phyloP scores from a whole-genome alignment of 2,329 filamentous ascomycete species.

The Lecanicillium sp. region DNA sequence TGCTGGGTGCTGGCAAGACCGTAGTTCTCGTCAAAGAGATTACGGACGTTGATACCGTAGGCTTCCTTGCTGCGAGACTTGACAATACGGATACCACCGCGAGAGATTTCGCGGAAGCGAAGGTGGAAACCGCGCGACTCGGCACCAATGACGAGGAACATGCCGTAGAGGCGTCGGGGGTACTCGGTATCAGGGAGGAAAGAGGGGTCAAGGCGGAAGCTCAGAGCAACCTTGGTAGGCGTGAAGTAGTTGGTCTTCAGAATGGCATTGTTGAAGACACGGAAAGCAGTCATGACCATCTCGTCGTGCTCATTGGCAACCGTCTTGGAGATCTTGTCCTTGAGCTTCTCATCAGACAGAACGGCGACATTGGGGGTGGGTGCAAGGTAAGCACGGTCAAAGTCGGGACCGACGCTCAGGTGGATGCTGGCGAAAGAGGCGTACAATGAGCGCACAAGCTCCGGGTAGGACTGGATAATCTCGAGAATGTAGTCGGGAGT shows the following conservation, averaged over 20 bases:
- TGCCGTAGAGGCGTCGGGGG: slow-evolving; percentile 86
- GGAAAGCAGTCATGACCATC: slow-evolving; percentile 96
- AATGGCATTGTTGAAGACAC: slow-evolving; percentile 86
- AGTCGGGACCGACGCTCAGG: slow-evolving; percentile 46
- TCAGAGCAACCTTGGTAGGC: slow-evolving; percentile 94
- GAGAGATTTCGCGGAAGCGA: slow-evolving; percentile 92
- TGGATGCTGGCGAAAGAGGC: slow-evolving; percentile 86
- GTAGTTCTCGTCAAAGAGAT: slow-evolving; percentile 98
- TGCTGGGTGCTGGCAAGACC: slow-evolving; percentile 97
- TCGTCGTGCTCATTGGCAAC: slow-evolving; percentile 89
- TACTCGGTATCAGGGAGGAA: slow-evolving; percentile 93
- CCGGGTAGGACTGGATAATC: slow-evolving; percentile 87
- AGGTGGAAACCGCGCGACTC: slow-evolving; percentile 97
- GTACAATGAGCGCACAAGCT: slow-evolving; percentile 80
- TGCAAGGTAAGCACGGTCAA: slow-evolving; percentile 41
- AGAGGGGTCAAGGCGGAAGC: slow-evolving; percentile 82
- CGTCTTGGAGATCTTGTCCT: slow-evolving; percentile 70
- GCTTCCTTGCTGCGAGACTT: slow-evolving; percentile 96
- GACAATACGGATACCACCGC: slow-evolving; percentile 95
- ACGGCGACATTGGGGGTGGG: slow-evolving; percentile 56
- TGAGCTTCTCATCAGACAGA: slow-evolving; percentile 65
- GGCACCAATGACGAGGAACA: slow-evolving; percentile 97
- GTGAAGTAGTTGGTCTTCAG: slow-evolving; percentile 98
- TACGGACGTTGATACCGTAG: slow-evolving; percentile 92
- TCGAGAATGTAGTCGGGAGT: slow-evolving; percentile 97